These are phyloP conservation scores for Populus hybrid DNA, from an alignment of 441 rosid genomes.

Conservation along the genomic window DNA sequence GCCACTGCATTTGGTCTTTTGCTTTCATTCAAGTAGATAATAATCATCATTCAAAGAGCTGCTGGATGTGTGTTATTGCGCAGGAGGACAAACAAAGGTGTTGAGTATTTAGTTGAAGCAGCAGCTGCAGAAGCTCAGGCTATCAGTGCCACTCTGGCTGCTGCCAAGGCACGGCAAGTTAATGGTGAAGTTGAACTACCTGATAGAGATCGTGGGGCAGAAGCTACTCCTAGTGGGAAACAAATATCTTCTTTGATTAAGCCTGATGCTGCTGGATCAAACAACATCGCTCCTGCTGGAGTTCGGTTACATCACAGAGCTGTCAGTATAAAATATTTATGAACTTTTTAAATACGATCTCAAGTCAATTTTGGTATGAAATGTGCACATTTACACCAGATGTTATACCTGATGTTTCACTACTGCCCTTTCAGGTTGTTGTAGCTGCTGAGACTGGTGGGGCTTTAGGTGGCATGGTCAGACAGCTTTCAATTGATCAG, in stretches of 20 bases:
- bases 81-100: conserved; percentile 91
- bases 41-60: conserved; percentile 11
- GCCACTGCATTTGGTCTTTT: conserved; percentile 1
- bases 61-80: conserved; percentile 18
- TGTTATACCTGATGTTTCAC: conserved; percentile 12
- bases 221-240: conserved; percentile 96
- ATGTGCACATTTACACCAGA: conserved; percentile 6
- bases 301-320: conserved; percentile 96
- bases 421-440: conserved; percentile 59
- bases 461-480: conserved; percentile 96
- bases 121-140: conserved; percentile 99
- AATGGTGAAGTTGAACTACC: conserved; percentile 92
- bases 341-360: conserved; percentile 8
- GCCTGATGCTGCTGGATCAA: conserved; percentile 67
- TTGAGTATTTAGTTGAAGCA: conserved; percentile 95
- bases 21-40: conserved; percentile 1
- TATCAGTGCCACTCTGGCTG: conserved; percentile 90
- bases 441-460: conserved; percentile 97
- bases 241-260: conserved; percentile 60
- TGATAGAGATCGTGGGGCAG: conserved; percentile 82
- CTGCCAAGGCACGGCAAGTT: conserved; percentile 93
- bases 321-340: conserved; percentile 46
- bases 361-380: conserved; percentile 8
- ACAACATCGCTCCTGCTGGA: conserved; percentile 64
- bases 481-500: conserved; percentile 93